These are phyloP conservation scores for Allium cepa DNA, from an alignment of 106 monocot genomes.

Conservation along the genomic window DNA sequence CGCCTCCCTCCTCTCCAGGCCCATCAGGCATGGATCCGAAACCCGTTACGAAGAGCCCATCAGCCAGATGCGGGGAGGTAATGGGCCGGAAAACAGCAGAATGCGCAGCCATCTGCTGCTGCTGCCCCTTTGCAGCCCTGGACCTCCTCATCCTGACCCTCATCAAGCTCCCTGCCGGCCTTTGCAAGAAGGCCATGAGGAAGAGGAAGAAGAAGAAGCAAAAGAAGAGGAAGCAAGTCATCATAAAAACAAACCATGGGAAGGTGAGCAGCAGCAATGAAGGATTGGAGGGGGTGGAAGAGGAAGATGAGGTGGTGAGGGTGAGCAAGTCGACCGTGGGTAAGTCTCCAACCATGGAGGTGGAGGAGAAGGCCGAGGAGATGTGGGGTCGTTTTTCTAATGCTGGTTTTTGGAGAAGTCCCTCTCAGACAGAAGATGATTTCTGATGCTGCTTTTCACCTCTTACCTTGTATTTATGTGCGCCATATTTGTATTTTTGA, in stretches of 20 bases:
- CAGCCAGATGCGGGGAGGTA: conserved; percentile 1
- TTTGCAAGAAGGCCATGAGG: conserved; percentile 6
- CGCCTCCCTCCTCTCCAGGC: too few relatives aligned
- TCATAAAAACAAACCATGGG: background rate
- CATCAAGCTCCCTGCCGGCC: conserved; percentile 8
- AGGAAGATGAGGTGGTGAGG: background rate
- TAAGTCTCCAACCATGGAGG: background rate
- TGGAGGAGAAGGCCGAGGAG: conserved; percentile 40
- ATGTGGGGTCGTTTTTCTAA: conserved; percentile 46
- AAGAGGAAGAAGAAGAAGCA: conserved; percentile 1
- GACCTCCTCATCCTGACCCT: conserved; percentile 5
- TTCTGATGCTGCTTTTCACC: background rate
- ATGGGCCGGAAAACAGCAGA: conserved; percentile 9
- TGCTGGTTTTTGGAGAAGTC: conserved; percentile 76
- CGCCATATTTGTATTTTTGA: too few relatives aligned
- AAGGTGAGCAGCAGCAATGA: background rate
- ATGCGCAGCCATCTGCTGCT: conserved; percentile 18
- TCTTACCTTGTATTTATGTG: too few relatives aligned
- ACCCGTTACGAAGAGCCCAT: background rate
- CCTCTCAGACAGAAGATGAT: conserved; percentile 27
- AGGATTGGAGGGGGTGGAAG: background rate
- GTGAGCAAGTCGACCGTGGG: background rate
- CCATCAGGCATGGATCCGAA: too few relatives aligned
- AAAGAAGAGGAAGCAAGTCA: background rate
- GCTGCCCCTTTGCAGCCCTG: conserved; percentile 10